Conservation (phyloP, 192 early-diverging fungal species). For the Helicostylum pulchrum region DNA sequence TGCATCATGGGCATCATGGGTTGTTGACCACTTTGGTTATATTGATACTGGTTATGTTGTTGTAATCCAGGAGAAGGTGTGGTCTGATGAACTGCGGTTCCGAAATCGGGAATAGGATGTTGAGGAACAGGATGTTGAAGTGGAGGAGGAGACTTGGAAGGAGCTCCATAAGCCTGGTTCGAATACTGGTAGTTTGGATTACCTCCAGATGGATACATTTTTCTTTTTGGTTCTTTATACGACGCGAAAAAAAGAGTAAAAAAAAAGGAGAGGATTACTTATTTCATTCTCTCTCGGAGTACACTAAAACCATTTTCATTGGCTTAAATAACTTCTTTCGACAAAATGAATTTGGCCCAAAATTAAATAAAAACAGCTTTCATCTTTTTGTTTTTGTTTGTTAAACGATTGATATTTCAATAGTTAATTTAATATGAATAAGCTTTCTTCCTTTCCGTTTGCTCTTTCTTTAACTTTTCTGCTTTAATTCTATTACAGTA, state of each 20-base stretch:
- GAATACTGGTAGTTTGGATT: slow-evolving; percentile 10
- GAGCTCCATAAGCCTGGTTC: slow-evolving; percentile 6
- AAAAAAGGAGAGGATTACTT: no score
- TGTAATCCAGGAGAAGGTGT: slow-evolving; percentile 46
- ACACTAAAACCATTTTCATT: no score
- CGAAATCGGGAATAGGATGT: slow-evolving; percentile 55
- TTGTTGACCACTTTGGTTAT: slow-evolving; percentile 20
- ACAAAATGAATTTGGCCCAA: no score
- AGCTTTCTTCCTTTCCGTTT: no score
- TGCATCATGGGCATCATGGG: slow-evolving; percentile 11
- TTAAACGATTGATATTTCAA: no score
- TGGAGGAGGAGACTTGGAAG: slow-evolving; percentile 50
- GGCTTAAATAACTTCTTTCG: no score
- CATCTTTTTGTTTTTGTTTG: no score
- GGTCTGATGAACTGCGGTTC: slow-evolving; percentile 32
- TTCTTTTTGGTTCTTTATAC: background rate
- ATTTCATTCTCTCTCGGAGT: no score
- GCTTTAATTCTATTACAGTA: no score
- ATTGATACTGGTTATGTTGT: slow-evolving; percentile 32
- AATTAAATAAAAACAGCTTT: no score
- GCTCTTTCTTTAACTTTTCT: no score
- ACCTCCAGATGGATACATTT: slow-evolving; percentile 23
- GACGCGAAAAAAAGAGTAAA: background rate
- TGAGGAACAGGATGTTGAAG: slow-evolving; percentile 59
- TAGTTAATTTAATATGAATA: no score